Conservation (phyloP, 306 rosid species). For the Vigna radiata region DNA sequence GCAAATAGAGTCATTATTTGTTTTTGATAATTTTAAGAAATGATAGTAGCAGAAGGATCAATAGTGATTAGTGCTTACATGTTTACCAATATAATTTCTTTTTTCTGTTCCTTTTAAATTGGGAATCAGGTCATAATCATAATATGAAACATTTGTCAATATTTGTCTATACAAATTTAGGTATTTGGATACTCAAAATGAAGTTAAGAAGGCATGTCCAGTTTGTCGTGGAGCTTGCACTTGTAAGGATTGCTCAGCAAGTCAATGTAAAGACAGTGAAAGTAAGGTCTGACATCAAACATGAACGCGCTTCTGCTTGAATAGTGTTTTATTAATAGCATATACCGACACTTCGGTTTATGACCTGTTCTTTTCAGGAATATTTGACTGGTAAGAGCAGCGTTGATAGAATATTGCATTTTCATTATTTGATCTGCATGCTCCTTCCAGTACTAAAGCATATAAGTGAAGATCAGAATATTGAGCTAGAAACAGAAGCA, state of each 20-base stretch:
- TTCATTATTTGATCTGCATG: constrained; percentile 87
- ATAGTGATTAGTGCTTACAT: neutral
- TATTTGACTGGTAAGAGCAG: constrained; percentile 62
- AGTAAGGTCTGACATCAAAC: constrained; percentile 95
- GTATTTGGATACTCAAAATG: constrained; percentile 76
- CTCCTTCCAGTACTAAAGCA: constrained; percentile 87
- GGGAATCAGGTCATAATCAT: neutral
- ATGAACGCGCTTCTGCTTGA: constrained; percentile 42
- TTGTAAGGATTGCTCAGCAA: constrained; percentile 79
- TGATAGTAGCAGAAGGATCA: constrained; percentile 16
- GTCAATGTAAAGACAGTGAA: constrained; percentile 72
- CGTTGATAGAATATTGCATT: constrained; percentile 70
- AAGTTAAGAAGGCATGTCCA: constrained; percentile 89
- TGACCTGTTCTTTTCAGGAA: constrained; percentile 60
- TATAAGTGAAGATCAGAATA: constrained; percentile 66
- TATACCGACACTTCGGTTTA: constrained; percentile 46
- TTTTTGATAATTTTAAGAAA: constrained; percentile 8
- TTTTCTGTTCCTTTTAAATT: constrained; percentile 31
- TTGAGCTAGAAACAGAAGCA: constrained; percentile 79
- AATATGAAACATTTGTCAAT: constrained; percentile 32
- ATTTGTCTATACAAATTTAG: constrained; percentile 53
- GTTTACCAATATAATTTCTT: constrained; percentile 31
- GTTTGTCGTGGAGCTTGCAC: constrained; percentile 91
- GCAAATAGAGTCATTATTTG: neutral
- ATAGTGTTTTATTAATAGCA: constrained; percentile 39